These are phyloP conservation scores for Hypericum androsaemum DNA, from an alignment of 345 rosid genomes.

Conservation along the genomic window DNA sequence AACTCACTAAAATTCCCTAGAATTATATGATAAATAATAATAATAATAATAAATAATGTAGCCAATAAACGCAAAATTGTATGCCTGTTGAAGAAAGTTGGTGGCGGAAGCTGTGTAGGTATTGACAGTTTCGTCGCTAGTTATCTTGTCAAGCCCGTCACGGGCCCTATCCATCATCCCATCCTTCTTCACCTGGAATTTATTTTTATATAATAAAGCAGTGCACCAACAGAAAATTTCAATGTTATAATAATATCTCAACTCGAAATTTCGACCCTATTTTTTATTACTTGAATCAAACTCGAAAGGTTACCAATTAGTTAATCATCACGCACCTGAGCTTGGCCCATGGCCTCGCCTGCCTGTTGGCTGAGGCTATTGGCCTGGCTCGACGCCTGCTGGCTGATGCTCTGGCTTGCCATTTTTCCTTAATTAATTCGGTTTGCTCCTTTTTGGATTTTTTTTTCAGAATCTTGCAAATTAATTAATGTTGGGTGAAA, in stretches of 20 bases:
- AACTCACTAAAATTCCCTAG: too few species aligned
- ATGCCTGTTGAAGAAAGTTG: conserved; percentile 19
- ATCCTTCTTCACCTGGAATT: conserved; percentile 7
- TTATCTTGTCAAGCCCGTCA: neutral
- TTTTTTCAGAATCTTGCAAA: too few species aligned
- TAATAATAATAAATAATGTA: neutral
- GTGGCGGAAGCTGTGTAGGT: conserved; percentile 13
- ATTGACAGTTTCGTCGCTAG: neutral
- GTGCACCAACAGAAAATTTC: too few species aligned
- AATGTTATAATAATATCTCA: too few species aligned
- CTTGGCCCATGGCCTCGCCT: conserved; percentile 5
- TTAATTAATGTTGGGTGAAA: too few species aligned
- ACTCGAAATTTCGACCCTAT: too few species aligned
- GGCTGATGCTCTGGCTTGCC: conserved; percentile 6
- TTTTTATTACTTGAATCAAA: neutral
- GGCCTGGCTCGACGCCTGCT: too few species aligned
- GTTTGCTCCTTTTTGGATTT: too few species aligned
- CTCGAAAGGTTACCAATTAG: neutral
- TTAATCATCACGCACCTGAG: conserved; percentile 6
- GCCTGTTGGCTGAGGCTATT: neutral
- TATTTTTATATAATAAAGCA: too few species aligned
- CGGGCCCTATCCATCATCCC: conserved; percentile 3
- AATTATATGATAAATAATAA: neutral
- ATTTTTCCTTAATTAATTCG: neutral
- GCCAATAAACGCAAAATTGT: neutral